phyloP scores from a whole-genome alignment of 495 filamentous ascomycete species.

The Neurospora sp. region DNA sequence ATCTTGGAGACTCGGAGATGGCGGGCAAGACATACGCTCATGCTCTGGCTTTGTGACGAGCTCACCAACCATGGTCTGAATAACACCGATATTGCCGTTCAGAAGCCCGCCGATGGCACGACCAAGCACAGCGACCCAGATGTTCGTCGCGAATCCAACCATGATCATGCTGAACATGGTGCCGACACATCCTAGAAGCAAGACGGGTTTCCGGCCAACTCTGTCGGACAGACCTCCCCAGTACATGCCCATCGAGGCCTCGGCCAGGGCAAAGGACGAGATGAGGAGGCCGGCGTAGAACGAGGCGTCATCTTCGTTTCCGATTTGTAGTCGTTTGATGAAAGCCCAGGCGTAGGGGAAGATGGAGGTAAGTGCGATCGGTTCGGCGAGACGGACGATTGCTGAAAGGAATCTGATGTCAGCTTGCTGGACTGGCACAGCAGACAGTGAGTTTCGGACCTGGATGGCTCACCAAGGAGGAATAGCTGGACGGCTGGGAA shows the following conservation, averaged over 20 bases:
- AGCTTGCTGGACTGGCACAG: conserved; percentile 81
- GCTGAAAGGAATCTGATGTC: conserved; percentile 41
- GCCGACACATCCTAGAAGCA: conserved; percentile 69
- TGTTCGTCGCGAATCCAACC: conserved; percentile 72
- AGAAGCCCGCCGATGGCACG: conserved; percentile 68
- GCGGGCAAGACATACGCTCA: conserved; percentile 52
- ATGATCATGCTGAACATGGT: conserved; percentile 70
- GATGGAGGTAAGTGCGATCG: conserved; percentile 79
- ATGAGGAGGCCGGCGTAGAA: conserved; percentile 81
- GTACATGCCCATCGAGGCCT: conserved; percentile 71
- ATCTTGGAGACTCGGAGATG: neutral
- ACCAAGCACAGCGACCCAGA: conserved; percentile 67
- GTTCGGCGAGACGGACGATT: conserved; percentile 67
- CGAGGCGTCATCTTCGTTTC: conserved; percentile 57
- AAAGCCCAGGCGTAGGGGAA: conserved; percentile 83
- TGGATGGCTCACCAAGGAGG: conserved; percentile 50
- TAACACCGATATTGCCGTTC: conserved; percentile 83
- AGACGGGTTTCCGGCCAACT: conserved; percentile 73
- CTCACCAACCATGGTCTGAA: conserved; percentile 89
- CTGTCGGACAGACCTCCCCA: conserved; percentile 79
- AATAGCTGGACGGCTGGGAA: conserved; percentile 74
- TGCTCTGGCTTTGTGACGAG: conserved; percentile 68
- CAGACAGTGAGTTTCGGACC: conserved; percentile 37
- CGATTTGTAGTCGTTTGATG: conserved; percentile 63
- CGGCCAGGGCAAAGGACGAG: conserved; percentile 71